Evolutionary conservation across 2,329 filamentous ascomycete species (phyloP).

Genomic region (Grosmannia penicillata): DNA sequence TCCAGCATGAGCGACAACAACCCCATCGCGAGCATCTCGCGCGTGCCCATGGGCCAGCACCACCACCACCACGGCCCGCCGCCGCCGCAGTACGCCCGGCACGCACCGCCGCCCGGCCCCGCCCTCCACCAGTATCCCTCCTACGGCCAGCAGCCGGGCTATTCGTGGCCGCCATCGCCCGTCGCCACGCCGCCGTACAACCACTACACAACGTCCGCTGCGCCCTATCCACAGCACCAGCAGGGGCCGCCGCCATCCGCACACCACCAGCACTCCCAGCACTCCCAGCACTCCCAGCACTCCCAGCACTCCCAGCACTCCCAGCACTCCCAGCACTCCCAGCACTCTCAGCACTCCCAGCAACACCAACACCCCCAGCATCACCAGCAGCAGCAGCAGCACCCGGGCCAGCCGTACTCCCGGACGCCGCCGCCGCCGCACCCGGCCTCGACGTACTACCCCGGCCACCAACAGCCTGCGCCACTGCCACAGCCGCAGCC

Average conservation of each 20-base stretch:
- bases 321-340: too few species aligned
- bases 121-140: slow-evolving; percentile 15
- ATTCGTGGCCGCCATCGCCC: slow-evolving; percentile 41
- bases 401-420: slow-evolving; percentile 10
- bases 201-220: slow-evolving; percentile 25
- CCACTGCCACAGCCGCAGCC: slow-evolving; percentile 2
- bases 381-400: slow-evolving; percentile 9
- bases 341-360: too few species aligned
- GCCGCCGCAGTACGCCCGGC: neutral
- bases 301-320: too few species aligned
- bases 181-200: slow-evolving; percentile 37
- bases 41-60: slow-evolving; percentile 49
- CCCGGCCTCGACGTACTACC: slow-evolving; percentile 15
- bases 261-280: too few species aligned
- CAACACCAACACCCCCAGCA: slow-evolving; percentile 14
- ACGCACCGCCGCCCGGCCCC: too few species aligned
- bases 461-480: slow-evolving; percentile 2
- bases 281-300: too few species aligned
- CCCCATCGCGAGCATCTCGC: slow-evolving; percentile 65
- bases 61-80: neutral
- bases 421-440: slow-evolving; percentile 14
- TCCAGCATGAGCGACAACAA: slow-evolving; percentile 72
- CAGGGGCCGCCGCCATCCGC: too few species aligned
- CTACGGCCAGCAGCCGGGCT: slow-evolving; percentile 26
- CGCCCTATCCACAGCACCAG: slow-evolving; percentile 14